Percentiles rank a stretch among this genome's conserved stretches.
These are phyloP conservation scores for Populus trichocarpa DNA, from an alignment of 441 rosid genomes.

Conservation along the genomic window DNA sequence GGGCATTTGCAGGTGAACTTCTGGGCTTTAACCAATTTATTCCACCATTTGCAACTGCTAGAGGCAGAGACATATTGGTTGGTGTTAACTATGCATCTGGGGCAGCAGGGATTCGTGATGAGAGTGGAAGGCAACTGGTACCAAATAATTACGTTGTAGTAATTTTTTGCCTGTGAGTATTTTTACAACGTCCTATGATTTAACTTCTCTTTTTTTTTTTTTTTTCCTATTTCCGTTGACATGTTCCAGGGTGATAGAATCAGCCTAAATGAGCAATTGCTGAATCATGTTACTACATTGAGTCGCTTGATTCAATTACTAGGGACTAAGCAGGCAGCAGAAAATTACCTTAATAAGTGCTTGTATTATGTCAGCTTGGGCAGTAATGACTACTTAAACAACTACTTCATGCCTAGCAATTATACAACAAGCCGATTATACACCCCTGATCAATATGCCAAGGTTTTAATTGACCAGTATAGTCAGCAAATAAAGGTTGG, in stretches of 20 bases:
- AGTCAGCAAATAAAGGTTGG: slow-evolving; percentile 6
- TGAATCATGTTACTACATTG: background rate
- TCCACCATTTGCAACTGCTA: background rate
- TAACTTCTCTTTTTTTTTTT: too few species aligned
- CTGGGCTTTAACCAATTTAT: background rate
- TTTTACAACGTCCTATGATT: too few species aligned
- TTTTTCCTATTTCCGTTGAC: too few species aligned
- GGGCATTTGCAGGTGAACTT: background rate
- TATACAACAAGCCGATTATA: slow-evolving; percentile 1
- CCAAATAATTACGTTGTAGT: too few species aligned
- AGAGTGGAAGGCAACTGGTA: too few species aligned
- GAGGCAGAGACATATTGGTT: background rate
- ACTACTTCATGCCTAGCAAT: background rate
- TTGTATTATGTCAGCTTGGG: too few species aligned
- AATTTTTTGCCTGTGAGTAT: too few species aligned
- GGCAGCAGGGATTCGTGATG: slow-evolving; percentile 18
- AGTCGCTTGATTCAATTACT: background rate
- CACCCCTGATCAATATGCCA: slow-evolving; percentile 16
- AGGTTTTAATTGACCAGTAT: slow-evolving; percentile 9
- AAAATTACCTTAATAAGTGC: slow-evolving; percentile 16
- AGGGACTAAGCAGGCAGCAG: background rate
- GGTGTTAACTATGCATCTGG: slow-evolving; percentile 24
- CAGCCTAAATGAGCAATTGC: background rate
- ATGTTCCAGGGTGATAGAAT: too few species aligned
- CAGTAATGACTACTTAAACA: too few species aligned